Conservation (phyloP, 2,329 filamentous ascomycete genomes). For the Colletotrichum sp. region DNA sequence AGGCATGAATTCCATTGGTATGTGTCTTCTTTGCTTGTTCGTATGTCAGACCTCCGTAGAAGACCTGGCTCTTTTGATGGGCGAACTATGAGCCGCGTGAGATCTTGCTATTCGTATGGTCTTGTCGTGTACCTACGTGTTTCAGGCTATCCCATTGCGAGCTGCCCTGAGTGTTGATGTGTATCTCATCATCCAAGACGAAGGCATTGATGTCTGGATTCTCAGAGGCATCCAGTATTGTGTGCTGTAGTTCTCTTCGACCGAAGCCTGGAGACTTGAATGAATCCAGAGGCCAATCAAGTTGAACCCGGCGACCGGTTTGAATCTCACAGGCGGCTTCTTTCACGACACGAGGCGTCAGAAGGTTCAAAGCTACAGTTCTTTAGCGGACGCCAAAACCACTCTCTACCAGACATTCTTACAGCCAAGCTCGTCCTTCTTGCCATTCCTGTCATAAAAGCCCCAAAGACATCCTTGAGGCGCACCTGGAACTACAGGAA, state of each 20-base stretch:
- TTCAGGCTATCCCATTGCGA: background rate
- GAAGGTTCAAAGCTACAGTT: background rate
- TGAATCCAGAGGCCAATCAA: background rate
- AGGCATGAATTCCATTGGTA: background rate
- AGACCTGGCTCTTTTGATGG: background rate
- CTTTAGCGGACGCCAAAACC: background rate
- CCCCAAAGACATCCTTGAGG: background rate
- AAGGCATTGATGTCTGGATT: background rate
- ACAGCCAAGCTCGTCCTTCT: background rate
- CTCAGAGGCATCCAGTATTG: background rate
- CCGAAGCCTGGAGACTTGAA: background rate
- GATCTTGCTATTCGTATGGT: background rate
- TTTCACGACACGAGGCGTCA: background rate
- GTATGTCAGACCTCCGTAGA: background rate
- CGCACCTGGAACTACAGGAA: background rate
- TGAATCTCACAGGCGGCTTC: background rate
- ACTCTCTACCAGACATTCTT: background rate
- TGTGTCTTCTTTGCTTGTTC: background rate
- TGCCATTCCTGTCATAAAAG: background rate
- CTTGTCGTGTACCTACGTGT: background rate
- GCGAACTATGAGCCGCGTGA: background rate
- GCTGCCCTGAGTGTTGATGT: background rate
- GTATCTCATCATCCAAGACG: background rate
- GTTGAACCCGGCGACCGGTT: background rate
- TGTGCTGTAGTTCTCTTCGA: background rate